Base-by-base conservation (phyloP, 768 basidiomycete species). In the Phaeotremella fagi region DNA sequence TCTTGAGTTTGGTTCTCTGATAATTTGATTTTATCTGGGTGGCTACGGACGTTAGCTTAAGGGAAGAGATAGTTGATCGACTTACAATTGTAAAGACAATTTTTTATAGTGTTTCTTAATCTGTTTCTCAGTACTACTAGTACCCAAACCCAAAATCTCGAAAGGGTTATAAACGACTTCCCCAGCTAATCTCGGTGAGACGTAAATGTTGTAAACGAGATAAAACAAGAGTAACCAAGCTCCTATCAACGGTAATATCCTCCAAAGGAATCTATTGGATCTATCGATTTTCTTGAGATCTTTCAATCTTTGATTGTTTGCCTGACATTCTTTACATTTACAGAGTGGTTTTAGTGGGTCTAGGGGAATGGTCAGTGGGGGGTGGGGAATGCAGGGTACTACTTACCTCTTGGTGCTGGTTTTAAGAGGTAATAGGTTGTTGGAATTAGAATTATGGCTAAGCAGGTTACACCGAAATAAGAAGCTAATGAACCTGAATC, bases 61-160 rank as follows among this genome's bases (percentile, higher is more conserved):
- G 56, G 18, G 11, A 9, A 24, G 28, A 36, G 43, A 29, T 4
- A 29, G 23, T 53, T 43, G 27, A 28, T 18, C 41, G 44, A 36
- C 80, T 54, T 66, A 94, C 92, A 86, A 95, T 74, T 85, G 77
- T 63, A 86, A 80, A 1, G 92, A 92, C 16, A 98, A 81, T 64
- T 86, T 86, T 77, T 92, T 94, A 80, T 85, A 99, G 72, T 90
- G 87, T 2, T 88, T 85, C 76, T 97, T 99, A 75, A 99, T 92
- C 35, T 90, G 88, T 74, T 92, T 91, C 66, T 92, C 86, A 2
- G 84, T 77, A 2, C 80, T 70, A 23, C 33, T 29, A 45, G 48
- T 16, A 79, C 83, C 57, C 61, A 89, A 82, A 16, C 87, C 91
- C 23, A 99, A 79, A 64, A 98, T 94, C 61, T 90, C 86, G 64